Evolutionary conservation across 2,329 filamentous ascomycete species (phyloP).

Genomic region (Pseudogymnoascus sp.): DNA sequence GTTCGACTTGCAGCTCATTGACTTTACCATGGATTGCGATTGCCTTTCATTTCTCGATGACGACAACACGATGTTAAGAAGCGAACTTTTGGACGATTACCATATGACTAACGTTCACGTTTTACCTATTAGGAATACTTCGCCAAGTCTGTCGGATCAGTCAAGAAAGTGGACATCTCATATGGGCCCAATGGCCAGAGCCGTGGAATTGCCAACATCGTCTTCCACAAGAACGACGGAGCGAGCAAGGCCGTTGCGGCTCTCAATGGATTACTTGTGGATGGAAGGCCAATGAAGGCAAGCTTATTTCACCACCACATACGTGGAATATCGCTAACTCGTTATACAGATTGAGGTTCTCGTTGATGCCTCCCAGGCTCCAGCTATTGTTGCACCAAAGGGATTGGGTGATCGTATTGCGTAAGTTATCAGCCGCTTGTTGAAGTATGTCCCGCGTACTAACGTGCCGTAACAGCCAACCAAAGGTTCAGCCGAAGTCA

Average conservation of each 20-base stretch:
- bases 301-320: slow-evolving; percentile 20
- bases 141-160: slow-evolving; percentile 73
- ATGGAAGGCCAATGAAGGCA: slow-evolving; percentile 87
- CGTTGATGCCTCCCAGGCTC: slow-evolving; percentile 67
- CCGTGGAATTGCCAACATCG: slow-evolving; percentile 85
- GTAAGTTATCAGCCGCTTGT: slow-evolving; percentile 41
- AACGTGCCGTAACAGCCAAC: slow-evolving; percentile 38
- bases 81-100: slow-evolving; percentile 34
- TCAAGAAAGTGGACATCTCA: slow-evolving; percentile 85
- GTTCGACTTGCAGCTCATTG: slow-evolving; percentile 17
- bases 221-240: slow-evolving; percentile 73
- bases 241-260: slow-evolving; percentile 78
- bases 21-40: slow-evolving; percentile 10
- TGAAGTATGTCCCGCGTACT: slow-evolving; percentile 16
- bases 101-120: slow-evolving; percentile 59
- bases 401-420: slow-evolving; percentile 77
- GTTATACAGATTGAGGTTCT: slow-evolving; percentile 74
- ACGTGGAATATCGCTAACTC: slow-evolving; percentile 16
- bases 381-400: slow-evolving; percentile 62
- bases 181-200: slow-evolving; percentile 91
- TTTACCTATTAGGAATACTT: slow-evolving; percentile 87
- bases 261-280: slow-evolving; percentile 84
- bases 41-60: slow-evolving; percentile 7
- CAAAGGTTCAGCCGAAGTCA: slow-evolving; percentile 74
- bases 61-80: slow-evolving; percentile 20